phyloP scores from a whole-genome alignment of 345 rosid species.

The Aethionema arabicum region DNA sequence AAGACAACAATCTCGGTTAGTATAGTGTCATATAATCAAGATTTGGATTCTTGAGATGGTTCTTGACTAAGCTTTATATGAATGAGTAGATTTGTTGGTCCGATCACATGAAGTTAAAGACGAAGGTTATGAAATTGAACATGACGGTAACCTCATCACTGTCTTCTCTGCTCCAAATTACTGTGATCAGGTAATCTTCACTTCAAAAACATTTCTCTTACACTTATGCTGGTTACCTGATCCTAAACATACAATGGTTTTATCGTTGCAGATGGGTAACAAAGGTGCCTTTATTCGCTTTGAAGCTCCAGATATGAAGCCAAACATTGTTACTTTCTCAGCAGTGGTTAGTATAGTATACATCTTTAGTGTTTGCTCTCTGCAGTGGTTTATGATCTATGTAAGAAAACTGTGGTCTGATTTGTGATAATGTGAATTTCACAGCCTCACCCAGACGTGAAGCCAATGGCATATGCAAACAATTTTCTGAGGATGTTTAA shows the following conservation, averaged over 20 bases:
- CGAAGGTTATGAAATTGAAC: conserved; percentile 96
- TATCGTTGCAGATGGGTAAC: conserved; percentile 83
- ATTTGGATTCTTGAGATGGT: conserved; percentile 5
- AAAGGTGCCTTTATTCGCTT: conserved; percentile 96
- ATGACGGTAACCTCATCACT: conserved; percentile 93
- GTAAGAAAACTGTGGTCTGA: not conserved
- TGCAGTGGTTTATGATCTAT: conserved; percentile 1
- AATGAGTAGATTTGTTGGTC: conserved; percentile 66
- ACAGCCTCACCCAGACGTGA: conserved; percentile 96
- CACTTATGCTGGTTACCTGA: too few relatives aligned
- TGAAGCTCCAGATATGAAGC: conserved; percentile 89
- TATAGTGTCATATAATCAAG: not conserved
- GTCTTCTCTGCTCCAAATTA: conserved; percentile 99
- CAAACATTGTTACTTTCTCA: conserved; percentile 84
- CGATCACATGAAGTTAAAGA: conserved; percentile 98
- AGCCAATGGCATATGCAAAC: conserved; percentile 98
- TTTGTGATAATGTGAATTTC: conserved; percentile 16
- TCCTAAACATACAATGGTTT: conserved; percentile 3
- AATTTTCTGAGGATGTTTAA: conserved; percentile 75
- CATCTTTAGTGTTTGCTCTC: too few relatives aligned
- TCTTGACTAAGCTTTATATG: conserved; percentile 22
- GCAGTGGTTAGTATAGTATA: conserved; percentile 95
- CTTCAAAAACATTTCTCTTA: not conserved
- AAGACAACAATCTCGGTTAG: conserved; percentile 89
- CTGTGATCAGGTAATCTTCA: conserved; percentile 82